Evolutionary conservation across 2,329 filamentous ascomycete genomes (phyloP).

Genomic region (Pseudocercospora ulei): DNA sequence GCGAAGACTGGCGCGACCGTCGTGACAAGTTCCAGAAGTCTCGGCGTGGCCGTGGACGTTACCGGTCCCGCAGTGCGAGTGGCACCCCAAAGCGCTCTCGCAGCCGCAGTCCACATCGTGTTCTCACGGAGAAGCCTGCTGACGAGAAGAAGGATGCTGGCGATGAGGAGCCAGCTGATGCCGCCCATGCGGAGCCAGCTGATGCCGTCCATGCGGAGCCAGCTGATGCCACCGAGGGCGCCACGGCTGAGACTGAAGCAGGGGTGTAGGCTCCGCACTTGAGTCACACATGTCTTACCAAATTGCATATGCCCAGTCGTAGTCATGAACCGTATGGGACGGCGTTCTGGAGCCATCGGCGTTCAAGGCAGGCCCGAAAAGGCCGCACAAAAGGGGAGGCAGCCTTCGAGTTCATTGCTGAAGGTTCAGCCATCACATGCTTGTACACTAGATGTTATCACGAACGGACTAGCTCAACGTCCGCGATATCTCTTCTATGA

Average conservation of each 20-base stretch:
- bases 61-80: slow-evolving; percentile 15
- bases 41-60: slow-evolving; percentile 16
- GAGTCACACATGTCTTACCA: neutral
- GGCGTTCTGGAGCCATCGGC: slow-evolving; percentile 5
- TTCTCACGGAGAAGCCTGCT: slow-evolving; percentile 14
- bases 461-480: slow-evolving; percentile 1
- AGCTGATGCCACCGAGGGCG: slow-evolving; percentile 6
- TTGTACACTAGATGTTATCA: slow-evolving; percentile 8
- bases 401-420: slow-evolving; percentile 4
- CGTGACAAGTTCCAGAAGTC: slow-evolving; percentile 23
- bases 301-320: slow-evolving; percentile 1
- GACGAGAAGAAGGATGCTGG: slow-evolving; percentile 7
- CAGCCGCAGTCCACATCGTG: slow-evolving; percentile 16
- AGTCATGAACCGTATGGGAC: slow-evolving; percentile 2
- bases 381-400: slow-evolving; percentile 9
- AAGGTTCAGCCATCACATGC: slow-evolving; percentile 2
- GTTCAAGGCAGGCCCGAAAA: slow-evolving; percentile 1
- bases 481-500: no score
- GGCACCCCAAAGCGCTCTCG: slow-evolving; percentile 15
- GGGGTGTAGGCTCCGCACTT: neutral
- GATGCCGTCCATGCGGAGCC: no score
- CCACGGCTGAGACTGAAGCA: slow-evolving; percentile 1
- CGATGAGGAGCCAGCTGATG: slow-evolving; percentile 2
- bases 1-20: slow-evolving; percentile 24
- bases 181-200: slow-evolving; percentile 1